A percentile compares a stretch with the other conserved stretches of the same genome.
Conservation (phyloP, 208 protist genomes). For the Trypanosomatidae sp. region DNA sequence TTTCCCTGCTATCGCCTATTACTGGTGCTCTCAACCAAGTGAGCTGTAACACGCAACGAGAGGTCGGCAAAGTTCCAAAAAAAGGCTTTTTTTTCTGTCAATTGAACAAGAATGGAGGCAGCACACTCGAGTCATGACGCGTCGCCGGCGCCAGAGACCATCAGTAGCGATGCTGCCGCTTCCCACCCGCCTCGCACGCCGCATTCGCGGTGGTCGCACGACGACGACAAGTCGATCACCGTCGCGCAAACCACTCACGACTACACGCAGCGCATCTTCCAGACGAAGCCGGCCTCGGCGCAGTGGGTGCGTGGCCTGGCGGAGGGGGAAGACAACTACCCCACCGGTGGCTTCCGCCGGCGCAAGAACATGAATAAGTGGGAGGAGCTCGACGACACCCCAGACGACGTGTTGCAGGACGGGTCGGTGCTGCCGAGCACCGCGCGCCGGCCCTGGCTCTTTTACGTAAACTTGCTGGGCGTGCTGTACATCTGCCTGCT, state of each 20-base stretch:
- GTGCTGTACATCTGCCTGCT: constrained; percentile 18
- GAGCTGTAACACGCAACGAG: too few relatives aligned
- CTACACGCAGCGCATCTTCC: constrained; percentile 44
- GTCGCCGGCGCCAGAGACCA: not conserved
- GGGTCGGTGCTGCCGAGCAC: not conserved
- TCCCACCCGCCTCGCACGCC: constrained; percentile 4
- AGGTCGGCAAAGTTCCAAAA: too few relatives aligned
- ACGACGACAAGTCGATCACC: constrained; percentile 31
- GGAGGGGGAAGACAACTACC: constrained; percentile 32
- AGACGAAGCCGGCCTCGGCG: constrained; percentile 42
- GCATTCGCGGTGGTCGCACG: constrained; percentile 23
- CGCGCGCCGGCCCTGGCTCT: constrained; percentile 28
- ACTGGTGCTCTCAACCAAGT: too few relatives aligned
- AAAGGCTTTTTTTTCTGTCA: too few relatives aligned
- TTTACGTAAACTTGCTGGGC: constrained; percentile 21
- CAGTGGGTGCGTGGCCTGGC: constrained; percentile 74
- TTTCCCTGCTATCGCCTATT: too few relatives aligned
- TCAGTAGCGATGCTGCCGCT: too few relatives aligned
- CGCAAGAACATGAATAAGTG: constrained; percentile 20
- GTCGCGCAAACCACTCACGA: constrained; percentile 63
- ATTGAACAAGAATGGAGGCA: too few relatives aligned
- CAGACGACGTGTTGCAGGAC: not conserved
- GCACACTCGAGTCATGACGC: not conserved
- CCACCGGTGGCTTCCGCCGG: constrained; percentile 2
- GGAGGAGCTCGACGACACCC: constrained; percentile 25